Evolutionary conservation across 2,329 filamentous ascomycete species (phyloP).

Genomic region (Fonsecaea pedrosoi): DNA sequence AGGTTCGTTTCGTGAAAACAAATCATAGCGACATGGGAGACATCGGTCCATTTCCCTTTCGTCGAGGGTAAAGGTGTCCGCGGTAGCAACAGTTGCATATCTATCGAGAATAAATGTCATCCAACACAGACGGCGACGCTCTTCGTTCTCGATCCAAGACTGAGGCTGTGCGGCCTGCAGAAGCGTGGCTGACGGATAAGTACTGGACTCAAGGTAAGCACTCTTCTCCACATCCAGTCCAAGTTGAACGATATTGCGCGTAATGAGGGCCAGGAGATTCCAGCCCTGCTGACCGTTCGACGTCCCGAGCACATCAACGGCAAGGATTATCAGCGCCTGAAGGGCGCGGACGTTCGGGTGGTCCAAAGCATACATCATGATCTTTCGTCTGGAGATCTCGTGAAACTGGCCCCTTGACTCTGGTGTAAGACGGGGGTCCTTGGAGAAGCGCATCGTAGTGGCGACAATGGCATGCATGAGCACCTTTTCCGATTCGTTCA

Average conservation of each 20-base stretch:
- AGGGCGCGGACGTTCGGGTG: conserved; percentile 87
- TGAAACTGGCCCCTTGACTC: conserved; percentile 78
- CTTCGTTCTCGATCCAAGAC: conserved; percentile 89
- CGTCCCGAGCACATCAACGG: conserved; percentile 81
- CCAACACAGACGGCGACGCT: conserved; percentile 84
- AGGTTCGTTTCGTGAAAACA: conserved; percentile 81
- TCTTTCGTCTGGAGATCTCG: conserved; percentile 80
- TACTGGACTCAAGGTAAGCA: conserved; percentile 77
- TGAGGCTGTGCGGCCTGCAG: conserved; percentile 79
- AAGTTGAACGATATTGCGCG: conserved; percentile 84
- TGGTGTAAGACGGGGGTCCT: conserved; percentile 74
- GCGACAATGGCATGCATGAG: conserved; percentile 87
- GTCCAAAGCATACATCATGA: conserved; percentile 84
- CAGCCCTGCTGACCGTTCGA: conserved; percentile 90
- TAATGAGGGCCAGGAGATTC: conserved; percentile 89
- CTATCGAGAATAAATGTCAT: conserved; percentile 91
- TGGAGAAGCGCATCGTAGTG: conserved; percentile 83
- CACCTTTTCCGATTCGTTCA: conserved; percentile 74
- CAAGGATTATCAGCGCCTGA: conserved; percentile 85
- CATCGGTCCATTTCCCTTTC: conserved; percentile 89
- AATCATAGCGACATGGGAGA: conserved; percentile 83
- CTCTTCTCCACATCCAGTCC: conserved; percentile 83
- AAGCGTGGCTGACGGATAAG: conserved; percentile 82
- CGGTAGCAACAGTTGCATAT: conserved; percentile 88
- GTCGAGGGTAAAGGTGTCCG: conserved; percentile 87